Evolutionary conservation across 495 filamentous ascomycete species (phyloP).

Genomic region (Xylaria venustula): DNA sequence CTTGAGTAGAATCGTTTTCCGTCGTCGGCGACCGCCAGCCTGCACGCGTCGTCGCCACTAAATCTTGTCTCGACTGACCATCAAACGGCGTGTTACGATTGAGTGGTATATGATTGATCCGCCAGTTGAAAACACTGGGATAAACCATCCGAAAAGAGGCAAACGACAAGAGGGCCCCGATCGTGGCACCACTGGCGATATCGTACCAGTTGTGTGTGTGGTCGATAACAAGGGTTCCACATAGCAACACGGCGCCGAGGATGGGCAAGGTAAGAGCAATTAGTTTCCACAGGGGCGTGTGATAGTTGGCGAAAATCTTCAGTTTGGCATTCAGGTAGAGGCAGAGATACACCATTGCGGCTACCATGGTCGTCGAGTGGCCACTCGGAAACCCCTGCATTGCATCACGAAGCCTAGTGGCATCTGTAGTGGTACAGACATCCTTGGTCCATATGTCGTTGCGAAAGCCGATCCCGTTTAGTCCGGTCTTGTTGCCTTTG

Average conservation of each 20-base stretch:
- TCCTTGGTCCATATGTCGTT: conserved; percentile 49
- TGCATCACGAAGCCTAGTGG: conserved; percentile 34
- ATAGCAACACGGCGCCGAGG: conserved; percentile 48
- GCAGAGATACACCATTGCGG: conserved; percentile 49
- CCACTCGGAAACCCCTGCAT: conserved; percentile 55
- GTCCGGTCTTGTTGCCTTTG: conserved; percentile 17
- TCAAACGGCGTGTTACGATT: conserved; percentile 23
- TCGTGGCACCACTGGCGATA: conserved; percentile 41
- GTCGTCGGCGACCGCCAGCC: conserved; percentile 15
- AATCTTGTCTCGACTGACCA: conserved; percentile 8
- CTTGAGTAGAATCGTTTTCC: background rate
- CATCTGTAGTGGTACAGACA: conserved; percentile 49
- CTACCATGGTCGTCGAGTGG: conserved; percentile 53
- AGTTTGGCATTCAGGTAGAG: conserved; percentile 59
- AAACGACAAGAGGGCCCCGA: conserved; percentile 42
- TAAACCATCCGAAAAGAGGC: conserved; percentile 36
- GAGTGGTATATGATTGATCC: conserved; percentile 43
- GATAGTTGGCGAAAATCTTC: conserved; percentile 56
- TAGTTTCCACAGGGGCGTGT: conserved; percentile 56
- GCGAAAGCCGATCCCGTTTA: conserved; percentile 43
- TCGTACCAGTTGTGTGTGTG: conserved; percentile 50
- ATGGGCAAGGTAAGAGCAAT: conserved; percentile 47
- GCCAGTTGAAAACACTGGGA: conserved; percentile 42
- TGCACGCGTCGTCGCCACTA: conserved; percentile 21
- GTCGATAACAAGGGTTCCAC: conserved; percentile 51